These are phyloP conservation scores for Ogataea corticis DNA, from an alignment of 805 yeast genomes.

Conservation along the genomic window DNA sequence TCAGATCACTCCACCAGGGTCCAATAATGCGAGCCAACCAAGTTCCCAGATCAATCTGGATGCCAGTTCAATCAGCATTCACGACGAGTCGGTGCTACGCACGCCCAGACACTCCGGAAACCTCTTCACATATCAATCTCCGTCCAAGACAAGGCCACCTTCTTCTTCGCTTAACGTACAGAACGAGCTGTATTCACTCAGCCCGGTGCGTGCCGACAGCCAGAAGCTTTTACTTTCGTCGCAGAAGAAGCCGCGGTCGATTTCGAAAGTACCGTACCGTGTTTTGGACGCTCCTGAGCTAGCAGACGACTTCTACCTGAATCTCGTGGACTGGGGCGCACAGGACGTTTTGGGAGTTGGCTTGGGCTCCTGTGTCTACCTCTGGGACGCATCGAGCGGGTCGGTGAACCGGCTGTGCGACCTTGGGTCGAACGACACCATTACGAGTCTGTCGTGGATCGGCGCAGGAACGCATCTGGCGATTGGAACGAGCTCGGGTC, in stretches of 20 bases:
- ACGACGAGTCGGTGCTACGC: conserved; percentile 25
- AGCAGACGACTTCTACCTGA: conserved; percentile 90
- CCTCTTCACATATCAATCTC: conserved; percentile 73
- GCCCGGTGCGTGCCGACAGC: conserved; percentile 88
- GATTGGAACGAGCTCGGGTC: conserved; percentile 82
- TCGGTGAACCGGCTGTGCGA: conserved; percentile 80
- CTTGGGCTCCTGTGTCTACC: conserved; percentile 79
- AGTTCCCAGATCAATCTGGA: conserved; percentile 21
- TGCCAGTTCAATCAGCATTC: conserved; percentile 8
- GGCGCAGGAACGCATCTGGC: conserved; percentile 94
- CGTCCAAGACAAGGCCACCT: conserved; percentile 60
- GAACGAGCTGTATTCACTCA: conserved; percentile 73
- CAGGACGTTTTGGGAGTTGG: conserved; percentile 90
- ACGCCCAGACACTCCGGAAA: conserved; percentile 48
- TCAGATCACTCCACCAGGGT: conserved; percentile 32
- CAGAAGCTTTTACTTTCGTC: conserved; percentile 81
- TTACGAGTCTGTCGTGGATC: conserved; percentile 89
- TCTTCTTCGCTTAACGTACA: conserved; percentile 61
- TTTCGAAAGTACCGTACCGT: conserved; percentile 85
- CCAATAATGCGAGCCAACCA: conserved; percentile 18
- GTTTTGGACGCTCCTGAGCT: conserved; percentile 95
- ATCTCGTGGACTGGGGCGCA: conserved; percentile 93
- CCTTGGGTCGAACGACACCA: conserved; percentile 60
- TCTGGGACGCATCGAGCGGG: conserved; percentile 88
- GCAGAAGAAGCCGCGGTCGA: conserved; percentile 71